Evolutionary conservation across 805 yeast genomes (phyloP).

Genomic region (Yamadazyma tumulicola): DNA sequence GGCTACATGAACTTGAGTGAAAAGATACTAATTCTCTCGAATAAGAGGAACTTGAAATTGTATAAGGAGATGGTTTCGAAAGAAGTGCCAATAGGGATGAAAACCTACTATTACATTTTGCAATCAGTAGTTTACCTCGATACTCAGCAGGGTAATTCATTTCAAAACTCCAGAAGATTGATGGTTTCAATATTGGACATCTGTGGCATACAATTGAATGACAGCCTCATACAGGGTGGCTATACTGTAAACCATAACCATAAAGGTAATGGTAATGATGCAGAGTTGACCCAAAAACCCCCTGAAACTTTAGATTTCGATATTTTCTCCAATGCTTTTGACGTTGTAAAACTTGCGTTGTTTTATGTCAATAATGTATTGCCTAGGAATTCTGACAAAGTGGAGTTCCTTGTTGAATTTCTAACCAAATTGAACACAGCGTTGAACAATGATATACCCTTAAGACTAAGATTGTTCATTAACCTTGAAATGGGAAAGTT

Average conservation of each 20-base stretch:
- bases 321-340: slow-evolving; percentile 13
- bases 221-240: too few relatives aligned
- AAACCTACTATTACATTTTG: slow-evolving; percentile 30
- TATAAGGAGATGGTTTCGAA: slow-evolving; percentile 32
- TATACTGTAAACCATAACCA: too few relatives aligned
- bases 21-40: slow-evolving; percentile 18
- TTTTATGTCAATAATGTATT: slow-evolving; percentile 19
- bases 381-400: slow-evolving; percentile 13
- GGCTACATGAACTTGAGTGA: too few relatives aligned
- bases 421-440: slow-evolving; percentile 18
- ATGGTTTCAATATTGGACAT: slow-evolving; percentile 27
- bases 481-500: slow-evolving; percentile 27
- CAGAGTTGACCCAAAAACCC: not conserved
- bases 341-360: slow-evolving; percentile 25
- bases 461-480: slow-evolving; percentile 21
- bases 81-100: slow-evolving; percentile 21
- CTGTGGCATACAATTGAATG: slow-evolving; percentile 20
- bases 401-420: slow-evolving; percentile 26
- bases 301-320: slow-evolving; percentile 2
- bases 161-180: slow-evolving; percentile 16
- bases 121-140: slow-evolving; percentile 23
- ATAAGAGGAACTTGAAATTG: slow-evolving; percentile 23
- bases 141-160: slow-evolving; percentile 11
- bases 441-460: slow-evolving; percentile 19
- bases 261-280: not conserved